Percentiles rank a stretch among this genome's conserved stretches.
These are phyloP conservation scores for Sophora flavescens DNA, from an alignment of 306 rosid genomes.

Conservation along the genomic window DNA sequence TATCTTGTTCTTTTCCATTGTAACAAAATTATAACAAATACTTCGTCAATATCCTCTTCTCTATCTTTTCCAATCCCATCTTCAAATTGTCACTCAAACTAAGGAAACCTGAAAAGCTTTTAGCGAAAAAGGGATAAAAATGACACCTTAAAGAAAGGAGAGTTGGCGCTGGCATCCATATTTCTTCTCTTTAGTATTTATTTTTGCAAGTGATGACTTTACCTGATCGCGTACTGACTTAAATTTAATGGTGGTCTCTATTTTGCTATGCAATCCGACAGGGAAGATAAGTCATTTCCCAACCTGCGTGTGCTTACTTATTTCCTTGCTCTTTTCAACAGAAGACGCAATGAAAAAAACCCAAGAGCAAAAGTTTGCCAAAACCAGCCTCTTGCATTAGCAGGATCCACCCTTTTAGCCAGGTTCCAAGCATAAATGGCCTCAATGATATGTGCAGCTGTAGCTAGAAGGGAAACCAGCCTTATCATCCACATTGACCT, in stretches of 20 bases:
- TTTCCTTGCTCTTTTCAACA: slow-evolving; percentile 67
- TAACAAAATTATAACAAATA: too few species aligned
- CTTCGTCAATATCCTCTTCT: background rate
- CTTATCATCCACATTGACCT: slow-evolving; percentile 67
- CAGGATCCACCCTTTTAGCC: slow-evolving; percentile 82
- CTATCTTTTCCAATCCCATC: background rate
- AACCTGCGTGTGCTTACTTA: background rate
- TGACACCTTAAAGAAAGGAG: background rate
- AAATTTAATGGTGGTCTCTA: background rate
- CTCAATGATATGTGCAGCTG: slow-evolving; percentile 61
- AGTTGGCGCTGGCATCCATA: background rate
- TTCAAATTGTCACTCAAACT: background rate
- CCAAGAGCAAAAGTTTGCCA: slow-evolving; percentile 87
- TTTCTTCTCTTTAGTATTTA: background rate
- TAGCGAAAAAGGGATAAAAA: background rate
- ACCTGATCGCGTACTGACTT: background rate
- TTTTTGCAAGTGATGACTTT: too few species aligned
- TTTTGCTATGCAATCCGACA: background rate
- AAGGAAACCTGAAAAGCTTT: background rate
- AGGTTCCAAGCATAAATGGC: slow-evolving; percentile 76
- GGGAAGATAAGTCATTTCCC: background rate
- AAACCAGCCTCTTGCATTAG: slow-evolving; percentile 82
- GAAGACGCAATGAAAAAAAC: slow-evolving; percentile 75
- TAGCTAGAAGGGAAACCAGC: slow-evolving; percentile 56
- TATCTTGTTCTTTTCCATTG: too few species aligned